Conservation (phyloP, 768 basidiomycete species). For the Auriculariales sp. region DNA sequence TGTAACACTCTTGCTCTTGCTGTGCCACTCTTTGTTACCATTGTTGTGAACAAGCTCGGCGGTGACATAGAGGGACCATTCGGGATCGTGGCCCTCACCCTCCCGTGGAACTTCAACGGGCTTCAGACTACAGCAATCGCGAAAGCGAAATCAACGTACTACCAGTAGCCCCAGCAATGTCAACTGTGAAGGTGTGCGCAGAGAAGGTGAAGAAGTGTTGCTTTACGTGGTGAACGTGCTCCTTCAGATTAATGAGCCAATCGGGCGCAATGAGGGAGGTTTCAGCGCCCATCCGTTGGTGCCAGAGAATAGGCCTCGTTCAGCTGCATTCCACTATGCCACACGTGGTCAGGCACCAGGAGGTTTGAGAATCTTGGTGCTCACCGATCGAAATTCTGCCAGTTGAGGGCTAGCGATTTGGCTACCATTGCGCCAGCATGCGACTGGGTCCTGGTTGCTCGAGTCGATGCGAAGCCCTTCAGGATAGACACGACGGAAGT, state of each 20-base stretch:
- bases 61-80: conserved; percentile 28
- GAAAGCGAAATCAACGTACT: background rate
- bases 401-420: conserved; percentile 46
- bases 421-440: conserved; percentile 41
- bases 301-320: conserved; percentile 50
- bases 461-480: conserved; percentile 41
- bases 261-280: conserved; percentile 18
- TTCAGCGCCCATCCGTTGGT: conserved; percentile 41
- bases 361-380: background rate
- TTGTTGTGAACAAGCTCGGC: conserved; percentile 30
- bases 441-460: conserved; percentile 36
- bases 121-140: conserved; percentile 29
- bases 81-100: conserved; percentile 16
- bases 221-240: conserved; percentile 1
- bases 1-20: conserved; percentile 23
- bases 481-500: conserved; percentile 44
- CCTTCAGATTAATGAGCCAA: too few species aligned
- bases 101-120: conserved; percentile 28
- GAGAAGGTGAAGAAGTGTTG: background rate
- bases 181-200: background rate
- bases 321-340: conserved; percentile 21
- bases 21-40: conserved; percentile 28
- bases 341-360: conserved; percentile 1
- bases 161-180: conserved; percentile 1
- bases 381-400: conserved; percentile 44